Evolutionary conservation across 768 basidiomycete genomes (phyloP).

Genomic region (Lyophyllum decastes): DNA sequence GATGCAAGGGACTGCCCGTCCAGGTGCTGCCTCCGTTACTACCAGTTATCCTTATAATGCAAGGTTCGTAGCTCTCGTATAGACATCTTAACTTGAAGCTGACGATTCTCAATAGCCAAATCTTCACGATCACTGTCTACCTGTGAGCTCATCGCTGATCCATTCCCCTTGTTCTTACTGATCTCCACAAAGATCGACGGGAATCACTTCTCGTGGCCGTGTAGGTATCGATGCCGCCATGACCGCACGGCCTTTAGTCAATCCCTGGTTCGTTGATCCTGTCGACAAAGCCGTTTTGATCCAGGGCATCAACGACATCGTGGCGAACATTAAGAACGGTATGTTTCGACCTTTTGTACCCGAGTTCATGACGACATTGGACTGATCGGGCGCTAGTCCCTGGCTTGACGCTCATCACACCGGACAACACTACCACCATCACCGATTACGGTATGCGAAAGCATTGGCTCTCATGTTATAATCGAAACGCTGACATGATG

Average conservation of each 20-base stretch:
- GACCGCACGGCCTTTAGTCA: slow-evolving; percentile 45
- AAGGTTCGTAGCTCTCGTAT: slow-evolving; percentile 22
- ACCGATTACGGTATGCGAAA: slow-evolving; percentile 44
- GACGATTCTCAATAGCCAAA: slow-evolving; percentile 31
- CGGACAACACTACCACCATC: slow-evolving; percentile 59
- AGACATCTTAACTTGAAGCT: neutral
- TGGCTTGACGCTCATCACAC: slow-evolving; percentile 56
- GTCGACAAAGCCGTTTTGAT: slow-evolving; percentile 54
- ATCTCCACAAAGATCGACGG: slow-evolving; percentile 44
- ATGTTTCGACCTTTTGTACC: slow-evolving; percentile 12
- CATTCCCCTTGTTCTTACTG: neutral
- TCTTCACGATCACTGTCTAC: slow-evolving; percentile 66
- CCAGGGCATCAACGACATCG: slow-evolving; percentile 49
- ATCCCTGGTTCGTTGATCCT: slow-evolving; percentile 62
- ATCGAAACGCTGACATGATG: slow-evolving; percentile 4
- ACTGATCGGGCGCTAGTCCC: slow-evolving; percentile 35
- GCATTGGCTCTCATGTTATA: neutral
- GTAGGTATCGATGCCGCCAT: slow-evolving; percentile 58
- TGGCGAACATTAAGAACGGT: slow-evolving; percentile 44
- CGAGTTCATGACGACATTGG: slow-evolving; percentile 1
- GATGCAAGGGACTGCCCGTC: slow-evolving; percentile 66
- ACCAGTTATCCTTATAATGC: slow-evolving; percentile 54
- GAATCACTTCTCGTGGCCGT: slow-evolving; percentile 62
- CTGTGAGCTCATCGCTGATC: slow-evolving; percentile 35
- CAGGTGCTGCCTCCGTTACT: slow-evolving; percentile 54